These are phyloP conservation scores for Apiotrichum mycotoxinovorans DNA, from an alignment of 1,284 basidiomycete species.

Conservation along the genomic window DNA sequence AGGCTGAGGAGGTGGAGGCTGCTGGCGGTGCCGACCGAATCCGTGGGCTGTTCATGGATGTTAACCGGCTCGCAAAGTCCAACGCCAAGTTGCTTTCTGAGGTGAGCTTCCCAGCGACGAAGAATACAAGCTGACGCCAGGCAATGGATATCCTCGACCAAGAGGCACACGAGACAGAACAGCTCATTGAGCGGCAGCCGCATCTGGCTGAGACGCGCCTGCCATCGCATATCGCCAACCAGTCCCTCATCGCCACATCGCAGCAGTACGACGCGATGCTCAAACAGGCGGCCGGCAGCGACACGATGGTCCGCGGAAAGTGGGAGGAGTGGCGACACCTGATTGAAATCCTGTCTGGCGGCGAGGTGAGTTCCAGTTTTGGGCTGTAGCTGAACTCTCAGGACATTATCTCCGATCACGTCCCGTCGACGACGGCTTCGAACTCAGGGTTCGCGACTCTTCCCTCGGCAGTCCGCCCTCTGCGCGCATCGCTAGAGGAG, in stretches of 20 bases:
- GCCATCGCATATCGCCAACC: slow-evolving; percentile 75
- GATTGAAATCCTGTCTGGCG: slow-evolving; percentile 66
- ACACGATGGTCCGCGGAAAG: slow-evolving; percentile 69
- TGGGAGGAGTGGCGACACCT: slow-evolving; percentile 83
- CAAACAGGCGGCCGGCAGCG: slow-evolving; percentile 67
- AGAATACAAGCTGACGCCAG: slow-evolving; percentile 50
- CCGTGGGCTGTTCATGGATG: slow-evolving; percentile 67
- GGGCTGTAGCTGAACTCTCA: slow-evolving; percentile 40
- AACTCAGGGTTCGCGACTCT: slow-evolving; percentile 29
- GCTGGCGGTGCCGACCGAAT: slow-evolving; percentile 73
- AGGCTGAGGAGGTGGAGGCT: slow-evolving; percentile 77
- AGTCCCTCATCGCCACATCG: slow-evolving; percentile 65
- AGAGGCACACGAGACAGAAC: slow-evolving; percentile 83
- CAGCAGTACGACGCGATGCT: slow-evolving; percentile 69
- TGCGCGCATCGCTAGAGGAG: slow-evolving; percentile 74
- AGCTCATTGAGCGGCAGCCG: slow-evolving; percentile 52
- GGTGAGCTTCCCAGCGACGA: slow-evolving; percentile 52
- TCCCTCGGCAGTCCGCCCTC: slow-evolving; percentile 58
- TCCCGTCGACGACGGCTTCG: slow-evolving; percentile 34
- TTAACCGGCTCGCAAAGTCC: slow-evolving; percentile 63
- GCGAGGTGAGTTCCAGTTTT: slow-evolving; percentile 57
- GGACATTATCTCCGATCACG: slow-evolving; percentile 63
- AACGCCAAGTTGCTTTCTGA: slow-evolving; percentile 68
- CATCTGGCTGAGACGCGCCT: slow-evolving; percentile 52
- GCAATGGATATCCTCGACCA: slow-evolving; percentile 81